phyloP scores from a whole-genome alignment of 441 rosid species.

The Erysimum cheiri region DNA sequence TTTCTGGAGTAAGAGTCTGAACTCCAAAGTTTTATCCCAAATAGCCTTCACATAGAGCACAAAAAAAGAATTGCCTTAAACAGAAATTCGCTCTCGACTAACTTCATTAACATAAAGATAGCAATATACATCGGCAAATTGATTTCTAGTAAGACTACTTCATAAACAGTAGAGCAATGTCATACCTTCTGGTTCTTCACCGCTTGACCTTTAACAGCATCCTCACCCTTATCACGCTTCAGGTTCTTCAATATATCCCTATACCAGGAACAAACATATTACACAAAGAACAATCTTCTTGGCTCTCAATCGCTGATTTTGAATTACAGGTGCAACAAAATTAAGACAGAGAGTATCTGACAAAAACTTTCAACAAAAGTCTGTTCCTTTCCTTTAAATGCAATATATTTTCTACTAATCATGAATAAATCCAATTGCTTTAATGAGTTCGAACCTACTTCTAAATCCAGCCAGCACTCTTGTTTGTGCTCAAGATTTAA shows the following conservation, averaged over 20 bases:
- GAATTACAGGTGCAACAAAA: background rate
- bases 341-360: background rate
- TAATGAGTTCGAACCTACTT: slow-evolving; percentile 11
- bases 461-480: slow-evolving; percentile 10
- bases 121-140: background rate
- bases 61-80: slow-evolving; percentile 19
- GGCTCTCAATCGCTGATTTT: background rate
- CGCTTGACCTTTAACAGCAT: slow-evolving; percentile 86
- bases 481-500: slow-evolving; percentile 13
- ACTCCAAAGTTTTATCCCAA: slow-evolving; percentile 88
- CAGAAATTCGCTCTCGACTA: background rate
- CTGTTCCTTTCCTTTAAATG: background rate
- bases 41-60: slow-evolving; percentile 59
- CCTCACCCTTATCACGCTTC: slow-evolving; percentile 80
- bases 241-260: slow-evolving; percentile 80
- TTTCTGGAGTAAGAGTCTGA: slow-evolving; percentile 92
- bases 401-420: background rate
- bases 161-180: background rate
- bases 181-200: slow-evolving; percentile 90
- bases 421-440: background rate
- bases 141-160: slow-evolving; percentile 10
- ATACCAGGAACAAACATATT: slow-evolving; percentile 20
- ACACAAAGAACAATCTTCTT: slow-evolving; percentile 6
- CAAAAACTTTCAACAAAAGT: background rate
- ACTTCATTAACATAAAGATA: slow-evolving; percentile 5